Conservation (phyloP, 2,329 filamentous ascomycete genomes). For the Sporothrix humicola region DNA sequence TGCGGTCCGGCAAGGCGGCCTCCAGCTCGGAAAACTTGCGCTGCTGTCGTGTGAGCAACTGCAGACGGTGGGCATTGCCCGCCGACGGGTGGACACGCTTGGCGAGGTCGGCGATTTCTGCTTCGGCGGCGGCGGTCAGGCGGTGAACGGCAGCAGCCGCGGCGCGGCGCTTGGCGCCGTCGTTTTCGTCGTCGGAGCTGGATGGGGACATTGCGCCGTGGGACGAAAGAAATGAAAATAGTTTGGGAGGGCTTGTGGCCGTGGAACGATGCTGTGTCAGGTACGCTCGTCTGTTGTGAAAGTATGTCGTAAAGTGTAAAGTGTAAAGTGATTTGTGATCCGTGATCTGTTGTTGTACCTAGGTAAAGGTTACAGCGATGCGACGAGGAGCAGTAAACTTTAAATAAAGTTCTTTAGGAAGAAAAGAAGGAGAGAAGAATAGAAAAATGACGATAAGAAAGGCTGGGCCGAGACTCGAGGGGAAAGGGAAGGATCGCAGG, state of each 20-base stretch:
- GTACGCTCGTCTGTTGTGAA: too few species aligned
- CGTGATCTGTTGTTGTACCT: too few species aligned
- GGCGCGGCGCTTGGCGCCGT: background rate
- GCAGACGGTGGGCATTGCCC: constrained; percentile 49
- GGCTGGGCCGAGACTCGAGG: background rate
- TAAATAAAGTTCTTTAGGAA: too few species aligned
- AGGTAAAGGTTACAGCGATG: too few species aligned
- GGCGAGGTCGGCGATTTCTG: background rate
- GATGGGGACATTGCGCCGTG: constrained; percentile 13
- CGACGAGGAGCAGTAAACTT: too few species aligned
- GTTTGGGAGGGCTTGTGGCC: too few species aligned
- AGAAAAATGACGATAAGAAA: background rate
- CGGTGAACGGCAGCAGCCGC: background rate
- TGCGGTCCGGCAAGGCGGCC: constrained; percentile 50
- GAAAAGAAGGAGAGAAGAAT: background rate
- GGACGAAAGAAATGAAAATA: background rate
- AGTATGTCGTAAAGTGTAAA: too few species aligned
- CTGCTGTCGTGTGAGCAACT: constrained; percentile 56
- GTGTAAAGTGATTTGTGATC: too few species aligned
- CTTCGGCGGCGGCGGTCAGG: constrained; percentile 18
- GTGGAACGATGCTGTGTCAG: too few species aligned
- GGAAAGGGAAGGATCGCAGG: background rate
- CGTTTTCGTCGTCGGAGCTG: constrained; percentile 14
- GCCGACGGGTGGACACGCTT: constrained; percentile 22
- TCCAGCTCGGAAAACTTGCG: constrained; percentile 59